Conservation (phyloP, 192 early-diverging fungal species). For the Coemansia sp. region DNA sequence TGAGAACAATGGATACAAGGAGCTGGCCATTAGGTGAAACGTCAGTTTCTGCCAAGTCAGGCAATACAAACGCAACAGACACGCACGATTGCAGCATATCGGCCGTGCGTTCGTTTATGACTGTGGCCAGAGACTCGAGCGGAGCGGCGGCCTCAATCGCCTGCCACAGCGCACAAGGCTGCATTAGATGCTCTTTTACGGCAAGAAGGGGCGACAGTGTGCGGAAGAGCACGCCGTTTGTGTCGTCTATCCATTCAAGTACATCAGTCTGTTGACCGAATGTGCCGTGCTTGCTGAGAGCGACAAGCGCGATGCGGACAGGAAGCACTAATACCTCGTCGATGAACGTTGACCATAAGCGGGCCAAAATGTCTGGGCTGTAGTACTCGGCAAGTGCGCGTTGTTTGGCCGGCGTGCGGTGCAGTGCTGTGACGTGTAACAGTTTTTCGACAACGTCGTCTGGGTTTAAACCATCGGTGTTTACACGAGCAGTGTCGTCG, state of each 20-base stretch:
- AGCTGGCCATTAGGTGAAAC: neutral
- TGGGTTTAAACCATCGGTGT: neutral
- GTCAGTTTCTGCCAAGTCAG: neutral
- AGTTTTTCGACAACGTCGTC: constrained; percentile 20
- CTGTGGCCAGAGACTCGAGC: neutral
- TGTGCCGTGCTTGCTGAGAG: neutral
- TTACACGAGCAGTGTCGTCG: neutral
- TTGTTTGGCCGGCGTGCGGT: constrained; percentile 1
- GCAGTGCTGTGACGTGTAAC: constrained; percentile 15
- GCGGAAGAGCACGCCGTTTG: constrained; percentile 10
- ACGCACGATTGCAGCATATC: constrained; percentile 2
- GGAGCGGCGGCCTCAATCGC: constrained; percentile 14
- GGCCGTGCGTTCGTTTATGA: neutral
- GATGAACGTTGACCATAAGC: constrained; percentile 25
- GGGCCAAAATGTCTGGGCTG: constrained; percentile 9
- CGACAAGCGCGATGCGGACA: constrained; percentile 6
- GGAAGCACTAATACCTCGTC: constrained; percentile 20
- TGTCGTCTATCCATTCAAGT: constrained; percentile 18
- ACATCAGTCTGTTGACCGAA: neutral
- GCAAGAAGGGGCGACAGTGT: constrained; percentile 23
- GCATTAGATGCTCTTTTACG: constrained; percentile 5
- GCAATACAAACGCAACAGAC: constrained; percentile 26
- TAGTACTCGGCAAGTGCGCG: constrained; percentile 13
- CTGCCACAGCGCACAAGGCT: constrained; percentile 16
- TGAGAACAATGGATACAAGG: neutral